Percentiles rank a stretch among this genome's conserved stretches.
Conservation (phyloP, 75 land plant genomes). For the Ceratopteris richardii region DNA sequence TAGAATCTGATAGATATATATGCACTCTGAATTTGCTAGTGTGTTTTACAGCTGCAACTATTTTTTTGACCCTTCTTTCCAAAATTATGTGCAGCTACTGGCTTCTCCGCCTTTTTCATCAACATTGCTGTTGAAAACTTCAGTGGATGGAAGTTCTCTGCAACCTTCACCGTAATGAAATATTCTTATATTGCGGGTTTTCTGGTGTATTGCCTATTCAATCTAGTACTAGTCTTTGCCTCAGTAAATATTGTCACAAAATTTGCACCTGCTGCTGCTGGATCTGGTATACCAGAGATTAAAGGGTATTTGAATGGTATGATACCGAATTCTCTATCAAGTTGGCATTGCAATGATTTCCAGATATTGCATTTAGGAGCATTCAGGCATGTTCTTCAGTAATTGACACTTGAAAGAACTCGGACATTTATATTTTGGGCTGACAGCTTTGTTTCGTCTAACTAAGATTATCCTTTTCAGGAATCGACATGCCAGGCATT, state of each 20-base stretch:
- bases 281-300: slow-evolving; percentile 98
- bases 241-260: slow-evolving; percentile 87
- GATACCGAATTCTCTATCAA: no score
- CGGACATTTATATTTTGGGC: no score
- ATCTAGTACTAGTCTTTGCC: slow-evolving; percentile 69
- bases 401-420: no score
- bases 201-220: slow-evolving; percentile 62
- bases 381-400: no score
- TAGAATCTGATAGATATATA: no score
- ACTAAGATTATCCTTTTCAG: slow-evolving; percentile 29
- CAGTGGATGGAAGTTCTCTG: slow-evolving; percentile 90
- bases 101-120: slow-evolving; percentile 87
- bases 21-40: no score
- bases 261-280: slow-evolving; percentile 99
- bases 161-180: slow-evolving; percentile 77
- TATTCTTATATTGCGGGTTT: slow-evolving; percentile 86
- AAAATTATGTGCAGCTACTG: slow-evolving; percentile 64
- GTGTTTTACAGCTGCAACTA: no score
- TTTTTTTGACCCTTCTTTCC: no score
- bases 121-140: slow-evolving; percentile 97
- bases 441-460: no score
- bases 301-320: slow-evolving; percentile 98
- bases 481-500: slow-evolving; percentile 91
- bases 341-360: no score
- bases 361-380: no score